Base-by-base conservation (phyloP, 108 stramenopile genomes). In the Cyclotella distinguenda region DNA sequence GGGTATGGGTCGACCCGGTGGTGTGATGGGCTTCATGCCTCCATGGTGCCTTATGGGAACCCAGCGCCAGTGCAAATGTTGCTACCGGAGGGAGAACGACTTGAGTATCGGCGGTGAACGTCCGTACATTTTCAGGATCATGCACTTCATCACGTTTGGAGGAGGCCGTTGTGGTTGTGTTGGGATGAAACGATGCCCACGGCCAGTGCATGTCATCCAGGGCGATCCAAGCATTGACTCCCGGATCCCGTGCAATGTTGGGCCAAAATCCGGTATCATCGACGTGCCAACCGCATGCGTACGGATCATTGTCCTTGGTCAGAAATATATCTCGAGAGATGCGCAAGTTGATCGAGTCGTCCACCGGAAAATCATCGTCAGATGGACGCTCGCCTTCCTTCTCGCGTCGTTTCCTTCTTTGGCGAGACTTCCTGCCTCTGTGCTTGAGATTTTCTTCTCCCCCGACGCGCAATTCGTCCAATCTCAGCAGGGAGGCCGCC, bases 201-300 rank as follows among this genome's bases (percentile, higher is more conserved):
- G 59, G 68, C 33, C 51, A 60, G 11, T 86, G 87, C 82, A 92
- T 86, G 54, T 86, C 81, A 72, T 92, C 87, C 35, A 92, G 43
- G 1, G 86, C 85, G 66, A 92, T 66, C 90, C 90, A 92, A 10
- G 86, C 87, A 78, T 92, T 92, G 34, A 92, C 75, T 4, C 90
- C 90, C 6, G 50, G 50, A 22, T 70, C 68, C 0, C 19, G 34
- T 15, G 73, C 66, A 23, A 52, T 21, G 18, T 38, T 83, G 22
- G 90, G 90, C 90, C 90, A 91, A 67, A 91, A 91, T 57, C 90
- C 87, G 48, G 77, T 66, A 56, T 91, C 89, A 52, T 91, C 89
- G 6, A 87, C 86, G 64, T 91, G 89, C 85, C 85, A 91, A 7
- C 89, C 89, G 70, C 89, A 91, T 18, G 85, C 72, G 54, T 83